Base-by-base conservation (phyloP, 208 protist species). In the Acanthamoeba castellanii region DNA sequence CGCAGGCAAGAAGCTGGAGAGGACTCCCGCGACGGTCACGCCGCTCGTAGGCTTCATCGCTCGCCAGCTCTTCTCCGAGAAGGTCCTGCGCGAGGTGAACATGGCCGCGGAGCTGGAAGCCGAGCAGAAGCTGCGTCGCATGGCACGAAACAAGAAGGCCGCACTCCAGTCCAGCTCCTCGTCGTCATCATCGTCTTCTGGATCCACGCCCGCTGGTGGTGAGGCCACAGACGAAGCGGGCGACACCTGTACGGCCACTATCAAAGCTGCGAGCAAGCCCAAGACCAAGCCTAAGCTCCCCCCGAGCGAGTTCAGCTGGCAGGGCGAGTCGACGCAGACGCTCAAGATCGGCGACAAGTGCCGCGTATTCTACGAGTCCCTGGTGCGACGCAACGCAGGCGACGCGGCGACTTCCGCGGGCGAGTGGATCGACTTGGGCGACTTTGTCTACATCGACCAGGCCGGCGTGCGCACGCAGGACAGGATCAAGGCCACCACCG, bases 1-100 rank as follows among this genome's bases (percentile, higher is more conserved):
- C 1, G 6, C 2, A 22, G 16, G 85, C 52, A 74, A 92, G 61
- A 74, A 92, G 85, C 59, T 92, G 14, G 85, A 92, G 64, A 37
- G 85, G n/a, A 92, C 85, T 6, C 85, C 85, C 11, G 85, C 85
- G 0, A 92, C 85, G 25, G 85, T 92, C 57, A 92, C 85, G n/a
- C 85, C 85, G 16, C 45, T 92, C 27, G 45, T 92, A 0, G 45
- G 64, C 9, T 68, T 76, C 37, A 68, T 92, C 59, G 55, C 85
- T 4, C 30, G 55, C 16, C 59, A 74, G 32, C 85, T 92, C 64
- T 92, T 92, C 59, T 76, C 55, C 34, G 64, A 87, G n/a, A 64
- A 57, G 42, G 78, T 68, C 18, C 42, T 68, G 52, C 30, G 85
- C 25, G 59, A 92, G 85, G 64, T 92, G 20, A 47, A n/a, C n/a